A percentile compares a stretch with the other conserved stretches of the same genome.
phyloP scores from a whole-genome alignment of 1,139 yeast species.

The Hyphopichia pseudoburtonii region DNA sequence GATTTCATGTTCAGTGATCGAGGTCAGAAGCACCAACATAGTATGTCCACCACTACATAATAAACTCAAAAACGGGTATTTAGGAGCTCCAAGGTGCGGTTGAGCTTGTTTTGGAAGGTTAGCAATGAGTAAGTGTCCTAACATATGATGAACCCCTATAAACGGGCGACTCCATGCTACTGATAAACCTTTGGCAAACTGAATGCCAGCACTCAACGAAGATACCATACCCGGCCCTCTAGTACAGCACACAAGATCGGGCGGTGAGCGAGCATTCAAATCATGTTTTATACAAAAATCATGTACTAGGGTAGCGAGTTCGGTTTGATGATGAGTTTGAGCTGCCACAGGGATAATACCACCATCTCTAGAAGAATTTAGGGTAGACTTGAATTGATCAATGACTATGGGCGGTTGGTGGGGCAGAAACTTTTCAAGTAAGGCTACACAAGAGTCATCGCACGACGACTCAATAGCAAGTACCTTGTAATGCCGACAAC shows the following conservation, averaged over 20 bases:
- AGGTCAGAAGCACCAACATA: conserved; percentile 68
- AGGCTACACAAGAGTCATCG: conserved; percentile 89
- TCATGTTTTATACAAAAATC: conserved; percentile 27
- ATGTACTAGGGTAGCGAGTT: conserved; percentile 34
- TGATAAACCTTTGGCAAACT: conserved; percentile 80
- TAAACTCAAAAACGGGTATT: conserved; percentile 77
- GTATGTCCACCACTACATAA: conserved; percentile 96
- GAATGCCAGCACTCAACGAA: conserved; percentile 77
- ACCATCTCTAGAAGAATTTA: conserved; percentile 66
- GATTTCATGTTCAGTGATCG: conserved; percentile 66
- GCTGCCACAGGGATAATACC: conserved; percentile 93
- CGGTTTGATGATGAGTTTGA: conserved; percentile 68
- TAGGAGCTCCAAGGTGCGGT: conserved; percentile 43
- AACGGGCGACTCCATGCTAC: conserved; percentile 76
- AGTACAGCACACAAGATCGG: conserved; percentile 85
- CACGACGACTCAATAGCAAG: conserved; percentile 92
- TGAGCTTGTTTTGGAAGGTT: conserved; percentile 42
- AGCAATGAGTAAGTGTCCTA: conserved; percentile 83
- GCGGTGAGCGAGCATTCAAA: conserved; percentile 33
- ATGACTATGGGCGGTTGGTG: conserved; percentile 49
- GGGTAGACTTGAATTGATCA: conserved; percentile 62
- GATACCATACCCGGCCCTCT: conserved; percentile 98
- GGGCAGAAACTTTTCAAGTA: conserved; percentile 51
- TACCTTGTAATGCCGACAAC: conserved; percentile 52
- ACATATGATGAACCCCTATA: conserved; percentile 94